phyloP scores from a whole-genome alignment of 1,139 yeast genomes.

The Kodamaea anthophila region DNA sequence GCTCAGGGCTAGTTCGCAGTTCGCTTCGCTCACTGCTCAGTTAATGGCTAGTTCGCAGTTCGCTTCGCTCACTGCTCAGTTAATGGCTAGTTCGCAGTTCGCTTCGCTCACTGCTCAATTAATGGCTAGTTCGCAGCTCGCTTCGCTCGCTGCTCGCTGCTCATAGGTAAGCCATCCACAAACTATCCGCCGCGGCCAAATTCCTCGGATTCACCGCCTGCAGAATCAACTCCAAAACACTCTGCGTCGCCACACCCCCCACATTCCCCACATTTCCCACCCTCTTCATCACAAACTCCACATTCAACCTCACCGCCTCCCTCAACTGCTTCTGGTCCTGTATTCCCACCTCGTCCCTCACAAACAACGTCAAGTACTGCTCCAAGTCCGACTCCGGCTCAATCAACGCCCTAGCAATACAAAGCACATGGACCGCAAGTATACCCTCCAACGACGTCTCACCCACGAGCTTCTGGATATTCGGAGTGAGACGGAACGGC shows the following conservation, averaged over 20 bases:
- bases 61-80: too few species aligned
- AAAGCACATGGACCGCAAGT: constrained; percentile 76
- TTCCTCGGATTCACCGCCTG: constrained; percentile 96
- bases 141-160: too few species aligned
- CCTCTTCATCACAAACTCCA: constrained; percentile 72
- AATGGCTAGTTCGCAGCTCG: too few species aligned
- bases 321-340: constrained; percentile 74
- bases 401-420: constrained; percentile 80
- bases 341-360: constrained; percentile 88
- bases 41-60: too few species aligned
- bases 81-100: too few species aligned
- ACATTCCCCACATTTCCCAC: constrained; percentile 70
- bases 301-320: constrained; percentile 85
- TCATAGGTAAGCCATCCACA: constrained; percentile 92
- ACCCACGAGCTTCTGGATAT: constrained; percentile 88
- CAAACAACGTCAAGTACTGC: constrained; percentile 83
- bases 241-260: constrained; percentile 84
- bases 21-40: too few species aligned
- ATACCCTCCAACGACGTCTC: constrained; percentile 90
- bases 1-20: too few species aligned
- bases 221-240: constrained; percentile 82
- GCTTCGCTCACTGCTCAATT: too few species aligned
- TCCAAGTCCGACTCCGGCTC: constrained; percentile 89
- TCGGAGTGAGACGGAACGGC: constrained; percentile 95
- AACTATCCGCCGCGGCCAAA: constrained; percentile 84